phyloP scores from a whole-genome alignment of 768 basidiomycete genomes.

The Lentinus brumalis region DNA sequence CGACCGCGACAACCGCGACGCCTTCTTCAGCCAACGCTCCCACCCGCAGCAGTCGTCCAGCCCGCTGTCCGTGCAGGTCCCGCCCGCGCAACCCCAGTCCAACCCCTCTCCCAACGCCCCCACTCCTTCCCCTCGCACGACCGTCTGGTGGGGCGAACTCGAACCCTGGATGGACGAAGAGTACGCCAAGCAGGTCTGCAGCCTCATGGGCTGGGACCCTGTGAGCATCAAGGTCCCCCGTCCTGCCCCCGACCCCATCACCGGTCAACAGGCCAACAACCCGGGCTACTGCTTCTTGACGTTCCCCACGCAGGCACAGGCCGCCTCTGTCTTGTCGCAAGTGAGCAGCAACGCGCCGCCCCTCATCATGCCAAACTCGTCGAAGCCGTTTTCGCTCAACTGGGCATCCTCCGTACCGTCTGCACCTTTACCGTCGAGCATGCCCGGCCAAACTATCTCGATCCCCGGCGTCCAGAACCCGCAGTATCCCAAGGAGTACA shows the following conservation, averaged over 20 bases:
- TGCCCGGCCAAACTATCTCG: conserved; percentile 37
- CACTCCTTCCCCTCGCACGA: conserved; percentile 43
- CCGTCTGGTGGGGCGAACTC: conserved; percentile 85
- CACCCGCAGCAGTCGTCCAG: conserved; percentile 27
- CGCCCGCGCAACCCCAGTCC: conserved; percentile 26
- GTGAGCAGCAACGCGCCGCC: conserved; percentile 51
- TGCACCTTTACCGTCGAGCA: conserved; percentile 35
- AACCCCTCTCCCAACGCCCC: conserved; percentile 29
- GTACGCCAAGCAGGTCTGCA: conserved; percentile 87
- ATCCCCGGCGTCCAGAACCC: conserved; percentile 41
- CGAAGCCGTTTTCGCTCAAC: conserved; percentile 76
- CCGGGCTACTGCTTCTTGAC: conserved; percentile 88
- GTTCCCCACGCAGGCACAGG: conserved; percentile 71
- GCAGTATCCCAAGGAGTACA: conserved; percentile 83
- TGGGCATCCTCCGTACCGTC: conserved; percentile 61
- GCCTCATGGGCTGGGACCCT: conserved; percentile 85
- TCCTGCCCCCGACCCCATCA: conserved; percentile 54
- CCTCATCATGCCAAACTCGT: conserved; percentile 84
- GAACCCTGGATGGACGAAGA: conserved; percentile 98
- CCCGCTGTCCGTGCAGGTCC: conserved; percentile 27
- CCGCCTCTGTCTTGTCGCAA: conserved; percentile 70
- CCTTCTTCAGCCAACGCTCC: conserved; percentile 23
- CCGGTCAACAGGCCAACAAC: conserved; percentile 74
- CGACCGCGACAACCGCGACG: conserved; percentile 27
- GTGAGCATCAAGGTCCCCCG: conserved; percentile 72